Base-by-base conservation (phyloP, 2,329 filamentous ascomycete species). In the Penicillium sp. region DNA sequence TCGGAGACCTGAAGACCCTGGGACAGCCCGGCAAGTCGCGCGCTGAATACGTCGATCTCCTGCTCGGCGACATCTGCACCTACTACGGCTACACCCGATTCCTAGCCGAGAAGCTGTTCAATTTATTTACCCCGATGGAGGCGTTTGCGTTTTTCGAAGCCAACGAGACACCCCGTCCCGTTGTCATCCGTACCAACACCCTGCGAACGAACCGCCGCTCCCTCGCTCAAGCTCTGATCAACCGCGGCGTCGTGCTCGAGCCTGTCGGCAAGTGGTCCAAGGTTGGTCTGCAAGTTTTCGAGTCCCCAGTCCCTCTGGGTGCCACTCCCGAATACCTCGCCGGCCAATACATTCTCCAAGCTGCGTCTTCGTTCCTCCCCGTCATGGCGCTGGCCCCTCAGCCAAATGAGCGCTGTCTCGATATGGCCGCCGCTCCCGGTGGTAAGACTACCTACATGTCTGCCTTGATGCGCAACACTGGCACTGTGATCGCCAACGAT, bases 191-290 rank as follows among this genome's bases (percentile, higher is more conserved):
- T 67, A 97, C 94, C 57, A 99, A 99, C 75, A 99, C 92, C 8
- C 83, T 99, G 53, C 88, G 90, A 63, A 87, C 85, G 14, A 84
- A 86, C 64, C 78, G 85, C 60, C 76, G 85, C 61, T 92, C 95
- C 57, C 86, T 99, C 16, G 94, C 94, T 9, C 92, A 96, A 72
- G 83, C 92, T 1, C 82, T 96, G 54, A 96, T 96, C 79, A 96
- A 96, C 76, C 89, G 92, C 58, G 94, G 94, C 58, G 94, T 99
- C 44, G 95, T 92, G 13, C 83, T 99, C 35, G 92, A 99, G 74
- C 94, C 94, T 2, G 90, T 99, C 16, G 94, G 94, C 55, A 97
- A 97, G 74, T 99, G 94, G 94, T 94, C 89, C 62, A 99, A 99
- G 77, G 91, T 99, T 57, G 94, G 94, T 43, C 82, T 99, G 36